Evolutionary conservation across 805 yeast genomes (phyloP).

Genomic region (Myxozyma udenii): DNA sequence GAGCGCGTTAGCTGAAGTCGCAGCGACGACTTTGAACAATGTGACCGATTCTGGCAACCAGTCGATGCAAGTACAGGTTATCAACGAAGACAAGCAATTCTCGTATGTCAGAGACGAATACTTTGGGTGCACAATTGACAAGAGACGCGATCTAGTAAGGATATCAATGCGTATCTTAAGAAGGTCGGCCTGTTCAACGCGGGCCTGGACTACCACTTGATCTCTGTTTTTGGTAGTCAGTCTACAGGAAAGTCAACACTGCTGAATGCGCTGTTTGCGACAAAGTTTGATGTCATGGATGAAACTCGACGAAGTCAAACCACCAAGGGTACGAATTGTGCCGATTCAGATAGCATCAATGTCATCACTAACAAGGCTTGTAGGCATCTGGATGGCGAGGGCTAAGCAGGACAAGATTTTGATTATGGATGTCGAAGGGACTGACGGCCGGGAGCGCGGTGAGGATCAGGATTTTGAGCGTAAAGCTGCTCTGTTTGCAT

Average conservation of each 20-base stretch:
- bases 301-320: slow-evolving; percentile 84
- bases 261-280: slow-evolving; percentile 78
- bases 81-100: slow-evolving; percentile 52
- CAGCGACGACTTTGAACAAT: too few relatives aligned
- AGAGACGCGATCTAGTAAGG: background rate
- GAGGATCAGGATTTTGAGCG: slow-evolving; percentile 98
- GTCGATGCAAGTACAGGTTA: slow-evolving; percentile 46
- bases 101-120: slow-evolving; percentile 34
- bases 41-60: too few relatives aligned
- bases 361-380: background rate
- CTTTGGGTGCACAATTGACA: slow-evolving; percentile 6
- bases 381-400: slow-evolving; percentile 32
- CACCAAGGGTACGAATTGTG: slow-evolving; percentile 61
- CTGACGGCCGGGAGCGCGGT: slow-evolving; percentile 96
- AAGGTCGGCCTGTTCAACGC: slow-evolving; percentile 41
- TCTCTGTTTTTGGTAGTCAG: slow-evolving; percentile 95
- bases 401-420: slow-evolving; percentile 47
- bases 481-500: slow-evolving; percentile 90
- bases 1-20: too few relatives aligned
- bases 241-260: slow-evolving; percentile 95
- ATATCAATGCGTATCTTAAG: slow-evolving; percentile 39
- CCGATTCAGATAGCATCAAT: background rate
- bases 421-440: slow-evolving; percentile 97
- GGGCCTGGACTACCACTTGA: slow-evolving; percentile 79
- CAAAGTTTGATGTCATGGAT: slow-evolving; percentile 90